phyloP scores from a whole-genome alignment of 805 yeast genomes.

The Debaryomyces prosopidis region DNA sequence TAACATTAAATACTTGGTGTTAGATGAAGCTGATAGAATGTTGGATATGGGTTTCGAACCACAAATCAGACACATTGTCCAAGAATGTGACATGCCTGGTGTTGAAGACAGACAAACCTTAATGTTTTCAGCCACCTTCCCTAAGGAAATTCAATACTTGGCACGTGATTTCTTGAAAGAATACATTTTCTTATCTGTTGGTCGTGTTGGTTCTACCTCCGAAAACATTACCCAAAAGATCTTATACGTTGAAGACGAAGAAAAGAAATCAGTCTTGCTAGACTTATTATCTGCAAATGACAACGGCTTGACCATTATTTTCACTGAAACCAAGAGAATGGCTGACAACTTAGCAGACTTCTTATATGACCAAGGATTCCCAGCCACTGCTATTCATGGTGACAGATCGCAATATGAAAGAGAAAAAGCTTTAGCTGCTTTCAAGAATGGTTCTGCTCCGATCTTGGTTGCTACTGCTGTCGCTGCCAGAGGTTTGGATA shows the following conservation, averaged over 20 bases:
- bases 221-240: conserved; percentile 97
- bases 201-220: conserved; percentile 98
- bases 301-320: conserved; percentile 85
- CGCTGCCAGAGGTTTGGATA: conserved; percentile 99
- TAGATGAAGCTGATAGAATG: conserved; percentile 99
- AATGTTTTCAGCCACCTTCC: conserved; percentile 99
- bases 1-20: conserved; percentile 88
- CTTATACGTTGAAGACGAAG: conserved; percentile 90
- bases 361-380: conserved; percentile 84
- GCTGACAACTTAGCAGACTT: conserved; percentile 95
- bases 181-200: conserved; percentile 94
- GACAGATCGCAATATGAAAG: conserved; percentile 98
- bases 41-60: conserved; percentile 99
- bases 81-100: conserved; percentile 96
- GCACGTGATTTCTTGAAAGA: conserved; percentile 97
- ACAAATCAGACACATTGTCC: conserved; percentile 97
- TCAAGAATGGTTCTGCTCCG: conserved; percentile 90
- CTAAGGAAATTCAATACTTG: conserved; percentile 92
- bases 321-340: conserved; percentile 98
- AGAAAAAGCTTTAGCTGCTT: conserved; percentile 93
- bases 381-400: conserved; percentile 99
- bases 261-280: conserved; percentile 86
- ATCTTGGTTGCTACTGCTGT: conserved; percentile 98
- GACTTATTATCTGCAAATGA: conserved; percentile 76
- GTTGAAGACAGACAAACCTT: conserved; percentile 91